A percentile compares a stretch with the other conserved stretches of the same genome.
Conservation (phyloP, 2,329 filamentous ascomycete genomes). For the Phaeosphaeriaceae sp. region DNA sequence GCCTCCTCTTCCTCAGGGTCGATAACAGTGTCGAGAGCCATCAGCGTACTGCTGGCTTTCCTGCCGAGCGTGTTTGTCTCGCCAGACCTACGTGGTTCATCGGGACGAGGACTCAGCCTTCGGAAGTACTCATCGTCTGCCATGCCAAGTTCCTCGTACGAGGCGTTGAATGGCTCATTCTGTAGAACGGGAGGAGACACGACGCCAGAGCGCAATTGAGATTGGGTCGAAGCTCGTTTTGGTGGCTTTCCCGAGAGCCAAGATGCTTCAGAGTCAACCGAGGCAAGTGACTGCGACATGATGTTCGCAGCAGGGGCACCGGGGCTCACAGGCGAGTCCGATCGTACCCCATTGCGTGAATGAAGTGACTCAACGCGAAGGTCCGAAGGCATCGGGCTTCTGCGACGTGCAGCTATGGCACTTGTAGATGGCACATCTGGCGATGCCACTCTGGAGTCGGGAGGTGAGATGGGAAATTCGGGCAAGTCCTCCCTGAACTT, state of each 20-base stretch:
- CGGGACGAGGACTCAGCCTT: conserved; percentile 58
- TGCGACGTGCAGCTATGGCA: conserved; percentile 51
- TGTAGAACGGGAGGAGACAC: conserved; percentile 52
- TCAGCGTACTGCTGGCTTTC: conserved; percentile 56
- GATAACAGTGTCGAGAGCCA: conserved; percentile 46
- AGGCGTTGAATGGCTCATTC: conserved; percentile 64
- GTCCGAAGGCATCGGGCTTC: conserved; percentile 48
- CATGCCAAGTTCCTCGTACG: conserved; percentile 71
- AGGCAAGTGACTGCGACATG: conserved; percentile 86
- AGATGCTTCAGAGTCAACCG: conserved; percentile 92
- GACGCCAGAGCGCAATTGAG: conserved; percentile 56
- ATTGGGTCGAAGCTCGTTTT: conserved; percentile 56
- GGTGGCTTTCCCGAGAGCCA: conserved; percentile 85
- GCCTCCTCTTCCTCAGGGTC: conserved; percentile 52
- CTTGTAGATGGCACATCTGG: conserved; percentile 67
- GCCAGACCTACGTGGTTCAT: conserved; percentile 50
- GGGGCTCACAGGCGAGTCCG: conserved; percentile 53
- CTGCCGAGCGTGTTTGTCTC: conserved; percentile 33
- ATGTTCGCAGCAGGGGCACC: conserved; percentile 37
- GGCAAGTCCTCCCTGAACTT: conserved; percentile 93
- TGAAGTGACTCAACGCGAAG: conserved; percentile 35
- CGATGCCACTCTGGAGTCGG: conserved; percentile 81
- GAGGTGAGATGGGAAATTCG: conserved; percentile 84
- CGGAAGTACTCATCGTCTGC: conserved; percentile 79
- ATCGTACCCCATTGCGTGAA: conserved; percentile 38